Conservation (phyloP, 2,329 filamentous ascomycete genomes). For the Fusarium tupiense region DNA sequence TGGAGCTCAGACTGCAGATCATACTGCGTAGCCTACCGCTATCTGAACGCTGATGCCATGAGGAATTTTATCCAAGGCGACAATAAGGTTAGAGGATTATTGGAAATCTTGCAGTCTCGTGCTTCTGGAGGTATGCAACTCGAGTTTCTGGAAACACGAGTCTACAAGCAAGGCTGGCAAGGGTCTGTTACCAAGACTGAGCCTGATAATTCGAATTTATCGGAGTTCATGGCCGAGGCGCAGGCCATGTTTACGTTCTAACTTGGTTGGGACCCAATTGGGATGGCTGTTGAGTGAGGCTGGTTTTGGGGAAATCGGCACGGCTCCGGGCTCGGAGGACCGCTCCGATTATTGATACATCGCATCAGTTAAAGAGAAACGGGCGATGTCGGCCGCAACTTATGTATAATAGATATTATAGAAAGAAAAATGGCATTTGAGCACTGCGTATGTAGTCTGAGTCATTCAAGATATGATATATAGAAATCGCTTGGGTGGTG, state of each 20-base stretch:
- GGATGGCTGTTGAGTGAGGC: neutral
- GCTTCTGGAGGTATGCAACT: neutral
- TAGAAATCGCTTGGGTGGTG: fast-evolving
- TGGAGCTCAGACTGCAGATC: neutral
- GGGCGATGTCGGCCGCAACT: fast-evolving
- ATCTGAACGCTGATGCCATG: neutral
- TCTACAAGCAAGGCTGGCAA: slow-evolving; percentile 16
- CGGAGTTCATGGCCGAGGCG: neutral
- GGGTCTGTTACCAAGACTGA: slow-evolving; percentile 9
- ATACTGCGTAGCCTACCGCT: neutral
- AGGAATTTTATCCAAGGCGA: neutral
- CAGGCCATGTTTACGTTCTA: neutral
- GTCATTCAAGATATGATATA: fast-evolving
- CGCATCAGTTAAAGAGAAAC: fast-evolving
- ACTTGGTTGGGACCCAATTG: neutral
- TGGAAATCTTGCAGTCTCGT: neutral
- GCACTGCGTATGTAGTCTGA: neutral
- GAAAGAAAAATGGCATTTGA: fast-evolving
- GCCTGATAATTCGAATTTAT: neutral
- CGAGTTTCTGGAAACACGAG: slow-evolving; percentile 8
- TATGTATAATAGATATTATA: neutral
- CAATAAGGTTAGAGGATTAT: neutral
- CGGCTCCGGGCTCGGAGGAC: neutral
- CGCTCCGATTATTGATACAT: neutral
- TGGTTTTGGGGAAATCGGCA: neutral